Evolutionary conservation across 2,329 filamentous ascomycete genomes (phyloP).

Genomic region (Fusarium chaquense): DNA sequence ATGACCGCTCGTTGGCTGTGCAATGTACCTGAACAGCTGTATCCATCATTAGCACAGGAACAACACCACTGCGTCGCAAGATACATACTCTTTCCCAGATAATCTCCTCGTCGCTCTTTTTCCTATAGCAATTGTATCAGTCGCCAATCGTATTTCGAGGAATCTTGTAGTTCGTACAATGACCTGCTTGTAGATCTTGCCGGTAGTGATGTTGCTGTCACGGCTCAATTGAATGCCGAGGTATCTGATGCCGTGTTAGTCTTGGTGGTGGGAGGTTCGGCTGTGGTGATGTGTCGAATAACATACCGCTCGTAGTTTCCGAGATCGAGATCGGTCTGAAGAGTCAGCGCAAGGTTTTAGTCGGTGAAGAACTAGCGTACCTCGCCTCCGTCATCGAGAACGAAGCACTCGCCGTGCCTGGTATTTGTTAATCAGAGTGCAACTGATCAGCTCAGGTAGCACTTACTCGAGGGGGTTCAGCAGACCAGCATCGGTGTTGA

Average conservation of each 20-base stretch:
- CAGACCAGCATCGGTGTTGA: slow-evolving; percentile 55
- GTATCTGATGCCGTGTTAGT: slow-evolving; percentile 59
- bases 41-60: slow-evolving; percentile 6
- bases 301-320: slow-evolving; percentile 66
- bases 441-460: not conserved
- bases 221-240: slow-evolving; percentile 83
- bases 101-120: slow-evolving; percentile 71
- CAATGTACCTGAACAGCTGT: slow-evolving; percentile 30
- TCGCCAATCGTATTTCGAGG: not conserved
- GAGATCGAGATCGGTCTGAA: slow-evolving; percentile 64
- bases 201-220: slow-evolving; percentile 97
- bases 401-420: slow-evolving; percentile 90
- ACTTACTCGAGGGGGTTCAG: slow-evolving; percentile 51
- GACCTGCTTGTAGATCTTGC: slow-evolving; percentile 93
- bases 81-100: slow-evolving; percentile 32
- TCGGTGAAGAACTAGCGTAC: slow-evolving; percentile 13
- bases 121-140: slow-evolving; percentile 54
- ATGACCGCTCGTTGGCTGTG: not conserved
- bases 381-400: slow-evolving; percentile 75
- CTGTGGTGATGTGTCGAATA: not conserved
- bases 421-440: slow-evolving; percentile 11
- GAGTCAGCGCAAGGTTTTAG: slow-evolving; percentile 13
- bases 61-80: not conserved
- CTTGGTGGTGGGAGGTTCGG: not conserved
- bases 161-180: slow-evolving; percentile 66